Base-by-base conservation (phyloP, 257 asterid species). In the Vinca minor region DNA sequence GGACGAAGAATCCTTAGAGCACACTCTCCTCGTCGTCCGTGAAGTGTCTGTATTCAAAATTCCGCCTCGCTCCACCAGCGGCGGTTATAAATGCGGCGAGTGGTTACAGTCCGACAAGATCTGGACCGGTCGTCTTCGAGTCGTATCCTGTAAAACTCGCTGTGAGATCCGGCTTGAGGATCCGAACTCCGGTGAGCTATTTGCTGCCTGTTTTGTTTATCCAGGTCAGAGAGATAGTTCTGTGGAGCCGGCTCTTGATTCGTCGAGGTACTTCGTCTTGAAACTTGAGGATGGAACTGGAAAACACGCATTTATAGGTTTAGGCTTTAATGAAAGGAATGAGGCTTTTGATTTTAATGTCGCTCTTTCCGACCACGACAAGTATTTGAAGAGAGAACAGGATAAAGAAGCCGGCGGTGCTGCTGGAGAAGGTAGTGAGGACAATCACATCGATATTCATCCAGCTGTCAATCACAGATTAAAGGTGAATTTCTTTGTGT, bases 61-160 rank as follows among this genome's bases (percentile, higher is more conserved):
- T 87, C 96, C 96, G 9, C 98, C 98, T 13, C 95, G 98, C 8
- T 67, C 94, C 50, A 88, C 96, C 50, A 82, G 91, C 75, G 98
- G 98, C 69, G 98, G 98, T n/a, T 91, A 82, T 88, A 91, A 88
- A 81, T 91, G 96, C 78, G 98, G 95, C 29, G 98, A 92, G 77
- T 92, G 98, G 98, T 78, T 92, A 21, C 98, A 92, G 74, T 85
- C 98, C 69, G 96, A 92, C 69, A 92, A 87, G 93, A 92, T 92
- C 91, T 92, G 98, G 96, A 71, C 96, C 20, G 96, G 96, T 59
- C 85, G 98, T 8, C 85, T 92, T 45, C 85, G 98, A 23, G 95
- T 91, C 15, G 94, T 91, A 15, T 91, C 96, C 2, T 85, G 91
- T 70, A 74, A 77, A 41, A 53, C 77, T 47, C 88, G 95, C 9